A percentile compares a stretch with the other conserved stretches of the same genome.
These are phyloP conservation scores for Candida glaebosa DNA, from an alignment of 805 yeast genomes.

Conservation along the genomic window DNA sequence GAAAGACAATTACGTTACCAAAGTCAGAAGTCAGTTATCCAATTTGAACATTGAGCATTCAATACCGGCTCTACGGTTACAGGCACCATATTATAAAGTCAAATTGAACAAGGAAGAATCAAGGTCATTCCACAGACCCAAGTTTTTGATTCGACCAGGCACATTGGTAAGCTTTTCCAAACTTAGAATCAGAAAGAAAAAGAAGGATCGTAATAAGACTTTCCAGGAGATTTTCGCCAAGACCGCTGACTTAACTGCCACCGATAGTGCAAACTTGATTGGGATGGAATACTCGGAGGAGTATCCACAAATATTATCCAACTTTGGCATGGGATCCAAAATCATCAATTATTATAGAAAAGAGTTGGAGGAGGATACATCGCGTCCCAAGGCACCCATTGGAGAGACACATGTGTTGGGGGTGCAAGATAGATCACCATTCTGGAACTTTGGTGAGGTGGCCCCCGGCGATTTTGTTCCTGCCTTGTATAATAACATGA, in stretches of 20 bases:
- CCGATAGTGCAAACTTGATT: conserved; percentile 77
- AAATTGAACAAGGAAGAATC: conserved; percentile 61
- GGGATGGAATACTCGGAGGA: conserved; percentile 91
- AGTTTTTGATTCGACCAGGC: conserved; percentile 74
- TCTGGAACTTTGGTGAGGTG: conserved; percentile 97
- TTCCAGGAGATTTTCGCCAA: conserved; percentile 67
- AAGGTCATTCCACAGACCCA: conserved; percentile 77
- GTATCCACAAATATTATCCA: conserved; percentile 73
- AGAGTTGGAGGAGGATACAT: conserved; percentile 70
- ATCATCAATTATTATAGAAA: conserved; percentile 91
- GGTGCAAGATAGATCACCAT: conserved; percentile 94
- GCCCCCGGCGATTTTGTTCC: conserved; percentile 94
- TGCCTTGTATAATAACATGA: conserved; percentile 85
- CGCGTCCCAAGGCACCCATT: conserved; percentile 80
- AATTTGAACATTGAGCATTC: conserved; percentile 90
- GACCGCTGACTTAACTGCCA: conserved; percentile 73
- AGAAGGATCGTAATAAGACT: conserved; percentile 84
- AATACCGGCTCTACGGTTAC: conserved; percentile 79
- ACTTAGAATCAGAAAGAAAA: conserved; percentile 74
- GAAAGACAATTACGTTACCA: conserved; percentile 83
- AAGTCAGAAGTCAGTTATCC: conserved; percentile 89
- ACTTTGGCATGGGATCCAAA: conserved; percentile 95
- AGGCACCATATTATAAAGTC: conserved; percentile 88
- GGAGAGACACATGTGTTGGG: conserved; percentile 97
- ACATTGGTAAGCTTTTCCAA: conserved; percentile 72